Evolutionary conservation across 768 basidiomycete genomes (phyloP), one percentile per base, ranked within the genome.

Genomic region (Lentinula sp.): DNA sequence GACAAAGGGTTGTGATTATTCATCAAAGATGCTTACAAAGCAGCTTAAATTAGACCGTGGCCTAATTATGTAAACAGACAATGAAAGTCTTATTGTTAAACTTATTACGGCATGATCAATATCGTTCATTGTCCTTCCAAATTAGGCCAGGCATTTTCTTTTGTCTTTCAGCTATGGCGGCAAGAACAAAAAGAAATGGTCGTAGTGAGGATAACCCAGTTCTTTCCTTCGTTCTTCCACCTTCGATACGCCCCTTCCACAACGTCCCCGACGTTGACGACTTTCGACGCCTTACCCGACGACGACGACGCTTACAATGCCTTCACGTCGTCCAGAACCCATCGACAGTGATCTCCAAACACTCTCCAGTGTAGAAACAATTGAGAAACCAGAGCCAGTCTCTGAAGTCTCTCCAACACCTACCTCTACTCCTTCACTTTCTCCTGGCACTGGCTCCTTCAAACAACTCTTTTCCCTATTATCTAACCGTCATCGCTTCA

Each of bases 401-500:
- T 57, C 42, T 45, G 32, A 56, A 23, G 15, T 43, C 23, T 42
- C 51, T 39, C 13, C 51, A 3, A 18, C 56, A 45, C 42, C 15
- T 28, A 13, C 43, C 13, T 16, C 56, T 21, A 21, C 40, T 15
- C 16, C 45, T 10, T 23, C 40, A n/a, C 56, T 40, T 31, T 54
- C 53, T 23, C 35, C 35, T 2, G 35, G 35, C 18, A 54, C 53
- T 54, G 56, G 56, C 10, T 57, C 56, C 23, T 57, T 57, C 56
- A 43, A 40, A 43, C 56, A 57, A 1, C 82, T 93, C 49, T 93
- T 91, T 70, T 84, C 87, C 11, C 80, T 87, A 65, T 77, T 88
- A 63, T 76, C 85, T 0, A 73, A 75, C 18, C 78, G 80, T 35
- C 85, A 92, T 65, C 73, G 81, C 59, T 70, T 86, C 49, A 60